Base-by-base conservation (phyloP, 345 rosid species). In the Aquilaria yunnanensis region DNA sequence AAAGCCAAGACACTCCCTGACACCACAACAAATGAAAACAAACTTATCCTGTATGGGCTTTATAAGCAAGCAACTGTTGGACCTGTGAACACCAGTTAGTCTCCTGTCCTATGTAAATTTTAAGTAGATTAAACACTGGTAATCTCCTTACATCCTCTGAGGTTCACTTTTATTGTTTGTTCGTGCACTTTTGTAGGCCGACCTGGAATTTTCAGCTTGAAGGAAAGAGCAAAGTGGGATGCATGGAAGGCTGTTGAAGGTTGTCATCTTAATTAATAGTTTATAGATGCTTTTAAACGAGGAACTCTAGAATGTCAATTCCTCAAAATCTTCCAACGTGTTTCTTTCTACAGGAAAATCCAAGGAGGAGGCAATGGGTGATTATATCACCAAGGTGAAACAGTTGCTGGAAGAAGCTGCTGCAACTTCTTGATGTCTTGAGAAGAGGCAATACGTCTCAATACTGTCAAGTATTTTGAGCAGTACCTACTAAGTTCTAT, bases 211-310 rank as follows among this genome's bases (percentile, higher is more conserved):
- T 88, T 94, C 74, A 74, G 54, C 87, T 56, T 70, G 85, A 90
- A 72, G 84, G 99, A 87, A 14, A 83, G 83, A 66, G 89, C 90
- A 1, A 94, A 94, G 80, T 94, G 99, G 99, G 99, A 94, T 70
- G 96, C 97, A 30, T 94, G 97, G 99, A 94, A 94, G 83, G 83
- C 87, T 50, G 93, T 85, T 71, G 96, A 94, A 85, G 89, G 99
- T 90, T 64, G 14, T 32, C 49, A 41, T 47, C 23, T 14, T 48
- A 1, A 10, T 4, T 6, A 0, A 37, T 37, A 37, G 43, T 37
- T 37, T 3, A 37, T 5, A 37, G 43, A 37, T 37, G 43, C 43
- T 37, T 37, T 1, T 51, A 13, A 9, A 2, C 54, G 5, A 51
- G 10, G 14, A 14, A 51, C 12, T 4, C 12, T 51, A 37, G 8